Percentiles rank a stretch among this genome's conserved stretches.
Evolutionary conservation across 139 green algal genomes (phyloP).

Genomic region (Ulvella scutata): DNA sequence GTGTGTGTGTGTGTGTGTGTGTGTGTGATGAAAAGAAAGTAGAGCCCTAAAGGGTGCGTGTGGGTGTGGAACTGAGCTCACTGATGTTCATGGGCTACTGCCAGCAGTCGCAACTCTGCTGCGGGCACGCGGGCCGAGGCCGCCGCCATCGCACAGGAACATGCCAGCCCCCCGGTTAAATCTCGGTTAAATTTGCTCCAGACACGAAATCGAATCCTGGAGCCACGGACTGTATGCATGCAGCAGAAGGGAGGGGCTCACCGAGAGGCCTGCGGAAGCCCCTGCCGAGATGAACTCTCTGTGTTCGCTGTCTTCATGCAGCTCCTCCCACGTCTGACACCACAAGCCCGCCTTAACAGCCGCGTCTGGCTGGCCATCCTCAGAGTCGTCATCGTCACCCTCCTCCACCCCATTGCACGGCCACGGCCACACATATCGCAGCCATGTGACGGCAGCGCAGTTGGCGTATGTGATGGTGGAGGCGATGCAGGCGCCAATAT

Average conservation of each 20-base stretch:
- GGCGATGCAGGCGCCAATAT: conserved; percentile 71
- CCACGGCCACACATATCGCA: not conserved
- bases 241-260: conserved; percentile 3
- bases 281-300: conserved; percentile 76
- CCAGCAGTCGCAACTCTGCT: too few species aligned
- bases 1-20: too few species aligned
- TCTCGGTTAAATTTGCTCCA: too few species aligned
- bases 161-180: too few species aligned
- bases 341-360: not conserved
- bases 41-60: too few species aligned
- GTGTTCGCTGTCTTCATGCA: conserved; percentile 41
- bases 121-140: too few species aligned
- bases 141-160: too few species aligned
- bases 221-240: too few species aligned
- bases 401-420: not conserved
- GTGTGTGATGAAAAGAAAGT: too few species aligned
- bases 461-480: conserved; percentile 34
- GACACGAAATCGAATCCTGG: too few species aligned
- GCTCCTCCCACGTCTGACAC: conserved; percentile 13
- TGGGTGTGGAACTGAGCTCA: too few species aligned
- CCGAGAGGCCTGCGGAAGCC: conserved; percentile 57
- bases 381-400: not conserved
- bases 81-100: too few species aligned
- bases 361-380: not conserved
- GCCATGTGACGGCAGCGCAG: not conserved